These are phyloP conservation scores for Atalantia buxifolia DNA, from an alignment of 345 rosid genomes.

Conservation along the genomic window DNA sequence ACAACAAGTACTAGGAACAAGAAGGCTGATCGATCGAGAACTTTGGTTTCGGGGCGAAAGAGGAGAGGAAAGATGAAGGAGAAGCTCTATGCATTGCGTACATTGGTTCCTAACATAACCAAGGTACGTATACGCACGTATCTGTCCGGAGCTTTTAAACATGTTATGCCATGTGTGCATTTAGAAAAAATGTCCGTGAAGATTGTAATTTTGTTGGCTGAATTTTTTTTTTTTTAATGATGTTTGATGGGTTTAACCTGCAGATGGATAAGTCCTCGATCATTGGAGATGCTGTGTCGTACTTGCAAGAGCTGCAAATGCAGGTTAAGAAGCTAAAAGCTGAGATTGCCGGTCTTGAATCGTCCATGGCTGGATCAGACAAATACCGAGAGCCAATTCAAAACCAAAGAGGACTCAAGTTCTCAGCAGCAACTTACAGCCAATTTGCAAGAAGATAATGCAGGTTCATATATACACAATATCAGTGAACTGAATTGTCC, in stretches of 20 bases:
- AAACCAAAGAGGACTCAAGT: constrained; percentile 24
- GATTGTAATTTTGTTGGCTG: too few relatives aligned
- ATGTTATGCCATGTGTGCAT: too few relatives aligned
- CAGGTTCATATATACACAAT: constrained; percentile 37
- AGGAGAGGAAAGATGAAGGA: constrained; percentile 88
- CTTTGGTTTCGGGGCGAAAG: constrained; percentile 66
- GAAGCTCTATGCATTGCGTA: constrained; percentile 77
- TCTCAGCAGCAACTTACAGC: constrained; percentile 11
- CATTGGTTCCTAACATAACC: constrained; percentile 87
- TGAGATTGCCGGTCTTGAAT: constrained; percentile 66
- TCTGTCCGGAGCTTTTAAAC: too few relatives aligned
- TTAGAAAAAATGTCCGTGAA: too few relatives aligned
- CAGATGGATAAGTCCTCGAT: constrained; percentile 99
- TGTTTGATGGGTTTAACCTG: not conserved
- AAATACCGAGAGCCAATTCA: constrained; percentile 20
- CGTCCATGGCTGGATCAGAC: constrained; percentile 36
- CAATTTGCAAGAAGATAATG: constrained; percentile 40
- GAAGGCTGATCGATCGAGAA: constrained; percentile 62
- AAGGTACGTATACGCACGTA: constrained; percentile 39
- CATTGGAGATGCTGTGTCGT: constrained; percentile 75
- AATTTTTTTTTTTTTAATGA: constrained; percentile 6
- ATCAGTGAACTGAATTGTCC: too few relatives aligned
- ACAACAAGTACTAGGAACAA: not conserved
- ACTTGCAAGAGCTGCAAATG: constrained; percentile 70
- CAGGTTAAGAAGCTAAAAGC: constrained; percentile 66